Evolutionary conservation across 2,329 filamentous ascomycete genomes (phyloP), one percentile per base, ranked within the genome.

Genomic region (Lithohypha guttulata): DNA sequence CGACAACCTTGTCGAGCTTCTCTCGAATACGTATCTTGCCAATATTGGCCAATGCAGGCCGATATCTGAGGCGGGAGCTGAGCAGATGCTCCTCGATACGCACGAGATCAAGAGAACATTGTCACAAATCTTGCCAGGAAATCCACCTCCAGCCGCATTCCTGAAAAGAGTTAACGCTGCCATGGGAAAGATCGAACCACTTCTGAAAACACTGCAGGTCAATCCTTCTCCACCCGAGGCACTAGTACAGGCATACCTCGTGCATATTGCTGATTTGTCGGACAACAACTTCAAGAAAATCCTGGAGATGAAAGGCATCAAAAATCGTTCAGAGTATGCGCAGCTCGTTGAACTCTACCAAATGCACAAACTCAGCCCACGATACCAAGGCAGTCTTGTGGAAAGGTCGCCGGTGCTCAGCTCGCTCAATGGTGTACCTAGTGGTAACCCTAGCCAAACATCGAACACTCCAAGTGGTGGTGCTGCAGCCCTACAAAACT

Each of bases 1-100:
- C 51, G 91, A 98, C 59, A 89, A 96, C 48, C 66, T 96, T n/a
- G 84, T 96, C 26, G 91, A 98, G 58, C 73, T 84, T 46, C 65
- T 96, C 47, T 81, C 83, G 11, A 81, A 71, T 41, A 73, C 77
- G 1, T 96, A 91, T 57, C 75, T 95, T 49, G 68, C 70, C 46
- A 93, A 82, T 55, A 81, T 96, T 42, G 84, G 93, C 28, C 82
- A 84, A 55, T 94, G 86, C 61, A 79, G 79, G 50, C 91, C 91
- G 1, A 81, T 98, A 34, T 89, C 85, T 4, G 91, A 96, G 62
- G 84, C 86, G 39, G 91, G 87, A 9, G 91, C 91, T 8, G 89
- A 98, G 60, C 91, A 94, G 76, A 95, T 98, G 86, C 71, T 96
- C 14, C 75, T 98, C 3, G 91, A 98, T 61, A 87, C 89, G 48